These are phyloP conservation scores for Papiliotrema nemorosa DNA, from an alignment of 1,284 basidiomycete genomes.

Conservation along the genomic window DNA sequence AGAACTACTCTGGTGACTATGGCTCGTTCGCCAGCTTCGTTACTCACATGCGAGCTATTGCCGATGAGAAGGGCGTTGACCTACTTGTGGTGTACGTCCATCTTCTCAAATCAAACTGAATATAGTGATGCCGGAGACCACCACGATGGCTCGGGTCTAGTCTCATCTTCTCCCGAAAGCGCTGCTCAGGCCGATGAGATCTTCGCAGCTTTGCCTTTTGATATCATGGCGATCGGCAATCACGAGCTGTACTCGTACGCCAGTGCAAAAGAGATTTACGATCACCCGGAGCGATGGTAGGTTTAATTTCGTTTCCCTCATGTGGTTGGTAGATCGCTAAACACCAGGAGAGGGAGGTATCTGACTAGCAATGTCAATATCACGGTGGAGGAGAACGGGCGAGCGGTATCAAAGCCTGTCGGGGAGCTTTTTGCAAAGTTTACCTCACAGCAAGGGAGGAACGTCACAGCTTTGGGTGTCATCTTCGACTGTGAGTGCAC, in stretches of 20 bases:
- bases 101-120: neutral
- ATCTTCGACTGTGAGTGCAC: constrained; percentile 58
- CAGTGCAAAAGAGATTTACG: constrained; percentile 72
- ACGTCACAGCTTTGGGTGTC: constrained; percentile 76
- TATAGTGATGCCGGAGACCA: constrained; percentile 54
- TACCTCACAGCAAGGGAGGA: constrained; percentile 64
- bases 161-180: constrained; percentile 47
- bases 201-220: constrained; percentile 71
- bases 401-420: constrained; percentile 32
- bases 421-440: constrained; percentile 69
- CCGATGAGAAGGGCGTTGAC: constrained; percentile 48
- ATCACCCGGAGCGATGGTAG: constrained; percentile 57
- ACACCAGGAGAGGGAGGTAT: constrained; percentile 63
- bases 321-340: neutral
- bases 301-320: constrained; percentile 9
- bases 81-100: constrained; percentile 37
- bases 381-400: constrained; percentile 59
- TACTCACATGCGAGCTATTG: constrained; percentile 70
- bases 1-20: constrained; percentile 60
- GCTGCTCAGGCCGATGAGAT: constrained; percentile 74
- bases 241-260: constrained; percentile 81
- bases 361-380: constrained; percentile 82
- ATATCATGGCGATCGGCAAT: constrained; percentile 80
- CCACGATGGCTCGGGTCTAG: constrained; percentile 62
- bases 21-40: constrained; percentile 80